A percentile compares a stretch with the other conserved stretches of the same genome.
phyloP scores from a whole-genome alignment of 2,329 filamentous ascomycete genomes.

The Epichloe hybrida region DNA sequence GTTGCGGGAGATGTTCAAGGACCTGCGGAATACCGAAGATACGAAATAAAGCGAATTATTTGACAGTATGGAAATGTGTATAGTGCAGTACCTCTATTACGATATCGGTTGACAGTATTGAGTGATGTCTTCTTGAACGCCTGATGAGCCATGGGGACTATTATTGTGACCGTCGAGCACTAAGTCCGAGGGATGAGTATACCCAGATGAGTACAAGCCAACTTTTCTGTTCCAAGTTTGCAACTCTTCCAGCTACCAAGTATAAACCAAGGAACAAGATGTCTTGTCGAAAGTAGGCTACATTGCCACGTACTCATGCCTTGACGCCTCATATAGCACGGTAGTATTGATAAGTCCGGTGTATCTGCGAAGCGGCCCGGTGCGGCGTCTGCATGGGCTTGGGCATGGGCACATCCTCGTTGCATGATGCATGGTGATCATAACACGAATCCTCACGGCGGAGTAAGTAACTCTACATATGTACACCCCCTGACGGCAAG shows the following conservation, averaged over 20 bases:
- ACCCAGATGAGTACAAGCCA: not conserved
- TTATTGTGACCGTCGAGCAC: not conserved
- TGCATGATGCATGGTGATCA: not conserved
- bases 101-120: not conserved
- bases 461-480: too few species aligned
- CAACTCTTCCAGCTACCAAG: not conserved
- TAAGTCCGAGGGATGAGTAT: not conserved
- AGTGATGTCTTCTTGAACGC: not conserved
- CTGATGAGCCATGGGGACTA: not conserved
- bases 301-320: not conserved
- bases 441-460: not conserved
- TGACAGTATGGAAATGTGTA: too few species aligned
- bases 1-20: too few species aligned
- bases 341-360: not conserved
- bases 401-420: not conserved
- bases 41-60: too few species aligned
- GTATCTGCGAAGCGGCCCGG: not conserved
- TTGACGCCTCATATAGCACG: not conserved
- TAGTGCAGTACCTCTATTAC: not conserved
- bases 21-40: too few species aligned
- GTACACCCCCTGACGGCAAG: too few species aligned
- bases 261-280: not conserved
- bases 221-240: not conserved
- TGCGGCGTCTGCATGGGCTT: too few species aligned
- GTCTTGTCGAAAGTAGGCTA: not conserved